Conservation (phyloP, 306 rosid genomes). For the Cyclanthera cordifolia region DNA sequence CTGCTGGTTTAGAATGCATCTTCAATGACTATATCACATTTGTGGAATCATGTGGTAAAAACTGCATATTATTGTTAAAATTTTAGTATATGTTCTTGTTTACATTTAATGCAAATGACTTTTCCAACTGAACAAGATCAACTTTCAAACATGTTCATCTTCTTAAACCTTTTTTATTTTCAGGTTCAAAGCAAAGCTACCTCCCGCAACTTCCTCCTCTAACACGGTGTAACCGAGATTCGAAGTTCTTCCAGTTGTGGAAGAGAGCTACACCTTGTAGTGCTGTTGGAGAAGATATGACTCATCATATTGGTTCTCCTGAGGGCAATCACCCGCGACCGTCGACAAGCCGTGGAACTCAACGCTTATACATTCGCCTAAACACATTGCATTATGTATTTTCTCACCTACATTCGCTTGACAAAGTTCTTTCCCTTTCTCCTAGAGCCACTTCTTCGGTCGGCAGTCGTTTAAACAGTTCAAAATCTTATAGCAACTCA, state of each 20-base stretch:
- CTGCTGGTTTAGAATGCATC: slow-evolving; percentile 48
- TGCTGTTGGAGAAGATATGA: slow-evolving; percentile 19
- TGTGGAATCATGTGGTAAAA: slow-evolving; percentile 62
- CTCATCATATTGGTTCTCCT: slow-evolving; percentile 22
- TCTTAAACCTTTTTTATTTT: too few relatives aligned
- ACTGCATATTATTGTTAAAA: too few relatives aligned
- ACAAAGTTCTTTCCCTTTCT: slow-evolving; percentile 37
- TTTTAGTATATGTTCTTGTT: too few relatives aligned
- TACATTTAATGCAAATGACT: too few relatives aligned
- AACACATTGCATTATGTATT: slow-evolving; percentile 65
- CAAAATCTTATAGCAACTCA: neutral
- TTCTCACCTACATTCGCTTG: slow-evolving; percentile 49
- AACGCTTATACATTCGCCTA: slow-evolving; percentile 82
- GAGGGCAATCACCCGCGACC: slow-evolving; percentile 62
- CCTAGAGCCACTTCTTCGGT: neutral
- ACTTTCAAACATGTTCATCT: too few relatives aligned
- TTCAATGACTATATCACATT: slow-evolving; percentile 56
- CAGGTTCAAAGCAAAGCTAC: slow-evolving; percentile 52
- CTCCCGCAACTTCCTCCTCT: slow-evolving; percentile 74
- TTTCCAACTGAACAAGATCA: too few relatives aligned
- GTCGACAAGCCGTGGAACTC: slow-evolving; percentile 85
- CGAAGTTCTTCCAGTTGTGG: slow-evolving; percentile 56
- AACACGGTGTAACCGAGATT: slow-evolving; percentile 72
- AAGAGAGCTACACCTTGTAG: slow-evolving; percentile 64
- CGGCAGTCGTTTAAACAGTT: slow-evolving; percentile 14